phyloP scores from a whole-genome alignment of 208 protist species.

The Acanthamoeba sp. region DNA sequence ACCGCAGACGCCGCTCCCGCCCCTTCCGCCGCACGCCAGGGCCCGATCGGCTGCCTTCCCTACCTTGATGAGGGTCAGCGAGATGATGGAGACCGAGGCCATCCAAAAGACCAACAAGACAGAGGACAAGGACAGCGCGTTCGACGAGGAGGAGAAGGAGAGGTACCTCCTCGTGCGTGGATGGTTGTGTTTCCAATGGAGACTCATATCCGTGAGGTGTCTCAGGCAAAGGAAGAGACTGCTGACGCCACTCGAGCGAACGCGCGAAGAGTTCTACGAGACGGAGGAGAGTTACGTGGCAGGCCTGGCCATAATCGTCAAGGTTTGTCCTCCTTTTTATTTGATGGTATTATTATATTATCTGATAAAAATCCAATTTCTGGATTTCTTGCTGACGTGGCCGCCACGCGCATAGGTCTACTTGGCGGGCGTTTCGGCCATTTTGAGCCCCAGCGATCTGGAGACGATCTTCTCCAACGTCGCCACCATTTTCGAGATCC shows the following conservation, averaged over 20 bases:
- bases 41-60: no score
- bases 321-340: no score
- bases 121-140: no score
- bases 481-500: neutral
- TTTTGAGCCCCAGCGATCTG: neutral
- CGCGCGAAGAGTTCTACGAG: neutral
- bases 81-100: neutral
- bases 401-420: neutral
- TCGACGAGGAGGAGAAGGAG: neutral
- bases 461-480: slow-evolving; percentile 7
- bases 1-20: neutral
- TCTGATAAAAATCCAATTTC: no score
- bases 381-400: no score
- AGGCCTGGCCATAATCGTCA: neutral
- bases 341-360: no score
- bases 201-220: no score
- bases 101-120: neutral
- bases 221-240: neutral
- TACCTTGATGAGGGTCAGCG: neutral
- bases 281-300: slow-evolving; percentile 26
- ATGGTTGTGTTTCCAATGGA: no score
- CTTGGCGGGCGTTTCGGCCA: neutral
- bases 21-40: neutral
- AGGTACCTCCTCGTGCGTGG: no score
- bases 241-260: neutral